Evolutionary conservation across 164 flowering plant species (phyloP), one percentile per base, ranked within the genome.

Genomic region (Vitis riparia): DNA sequence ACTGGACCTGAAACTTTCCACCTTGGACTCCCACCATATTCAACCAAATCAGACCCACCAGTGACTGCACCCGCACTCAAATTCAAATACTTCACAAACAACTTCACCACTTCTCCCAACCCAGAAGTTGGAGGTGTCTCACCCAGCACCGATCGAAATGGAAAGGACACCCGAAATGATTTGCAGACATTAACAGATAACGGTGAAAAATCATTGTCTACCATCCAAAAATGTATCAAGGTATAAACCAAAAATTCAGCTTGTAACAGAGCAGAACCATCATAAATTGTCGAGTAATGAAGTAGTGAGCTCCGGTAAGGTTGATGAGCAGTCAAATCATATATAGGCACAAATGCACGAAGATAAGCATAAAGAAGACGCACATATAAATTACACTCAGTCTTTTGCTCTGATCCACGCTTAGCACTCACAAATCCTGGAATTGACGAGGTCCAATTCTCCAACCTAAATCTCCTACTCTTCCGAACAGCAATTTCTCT

Each of bases 121-220:
- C 94, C 97, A n/a, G 90, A 58, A 3, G 87, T 71, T 1, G 96
- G 97, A 0, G 92, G 94, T 9, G 80, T 75, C 73, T 88, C 93
- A 11, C 86, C 86, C 69, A 87, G 73, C 32, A 81, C 84, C 8
- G 82, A 76, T 27, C 83, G 78, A 9, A 85, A 78, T 1, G 88
- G 86, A 69, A 80, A 77, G 0, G 80, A 65, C 60, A 86, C 71
- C 15, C 92, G 91, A 74, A 78, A 80, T 0, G 88, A 84, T 72
- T 82, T 85, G 69, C 80, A 71, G 29, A 80, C 58, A 68, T 66
- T 79, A 53, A 79, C 75, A 1, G 91, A 73, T 37, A 90, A 32
- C 0, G 98, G 92, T 0, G 96, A 93, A 66, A 93, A 91, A 67
- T 93, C 98, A 80, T 86, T 91, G 60, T 90, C 97, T 11, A 89